Evolutionary conservation across 129 eudicot species (phyloP), one percentile per base, ranked within the genome.

Genomic region (Dittrichia graveolens): DNA sequence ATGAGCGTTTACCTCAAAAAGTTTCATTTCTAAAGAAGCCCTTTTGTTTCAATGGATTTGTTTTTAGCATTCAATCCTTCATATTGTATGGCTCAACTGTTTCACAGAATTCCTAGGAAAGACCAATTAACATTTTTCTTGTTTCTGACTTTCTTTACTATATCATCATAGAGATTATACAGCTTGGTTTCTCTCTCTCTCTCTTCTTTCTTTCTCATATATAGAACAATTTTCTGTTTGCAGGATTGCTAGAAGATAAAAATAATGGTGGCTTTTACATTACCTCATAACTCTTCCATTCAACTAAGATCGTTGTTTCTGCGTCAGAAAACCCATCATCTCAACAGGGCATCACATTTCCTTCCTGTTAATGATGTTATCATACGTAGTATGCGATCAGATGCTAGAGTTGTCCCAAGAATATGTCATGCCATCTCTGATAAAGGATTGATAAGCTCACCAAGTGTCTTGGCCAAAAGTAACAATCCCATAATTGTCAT

Each of bases 401-500:
- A 61, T 49, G 43, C 76, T 14, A 60, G 54, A 77, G 49, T 41
- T 61, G 10, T 61, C 4, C 82, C 74, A 37, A 78, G 61, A 71
- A 37, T 37, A 72, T 19, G 61, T 38, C 82, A 54, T 35, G 73
- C 61, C 44, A 24, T 72, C 49, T 71, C 82, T 4, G 63, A 61
- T 15, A 61, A 77, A 50, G 38, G 61, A 41, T 50, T 65, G 6
- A 70, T 58, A 52, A 63, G 18, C 34, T 34, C 74, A 34, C 7
- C 13, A 12, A 74, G 67, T 56, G 61, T 39, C 31, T 8, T 65
- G 24, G 38, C 46, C 43, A 69, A 79, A 69, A 62, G 8, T 5
- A 56, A 56, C 58, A 71, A 63, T 3, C 95, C 96, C 10, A 66
- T 95, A 64, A 59, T 95, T 65, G 99, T 95, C 13, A 91, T 95